Percentiles rank a stretch among this genome's conserved stretches.
phyloP scores from a whole-genome alignment of 139 green algal species.

The Pleodorina starrii region DNA sequence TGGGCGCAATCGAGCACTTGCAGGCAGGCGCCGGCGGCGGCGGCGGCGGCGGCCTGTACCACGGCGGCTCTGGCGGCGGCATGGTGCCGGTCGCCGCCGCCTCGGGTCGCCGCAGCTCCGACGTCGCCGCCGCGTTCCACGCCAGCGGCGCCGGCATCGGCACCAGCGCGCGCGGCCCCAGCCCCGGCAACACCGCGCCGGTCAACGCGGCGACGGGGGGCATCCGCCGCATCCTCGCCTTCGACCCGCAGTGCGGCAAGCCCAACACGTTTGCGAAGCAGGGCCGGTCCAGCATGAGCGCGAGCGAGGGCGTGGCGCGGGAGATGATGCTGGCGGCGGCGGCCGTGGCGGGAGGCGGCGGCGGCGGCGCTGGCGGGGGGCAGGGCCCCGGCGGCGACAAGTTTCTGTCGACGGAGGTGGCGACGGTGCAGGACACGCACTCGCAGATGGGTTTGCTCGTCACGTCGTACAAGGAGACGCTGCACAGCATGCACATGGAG shows the following conservation, averaged over 20 bases:
- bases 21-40: neutral
- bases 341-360: no score
- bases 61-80: no score
- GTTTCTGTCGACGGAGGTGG: conserved; percentile 36
- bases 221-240: conserved; percentile 37
- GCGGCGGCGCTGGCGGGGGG: neutral
- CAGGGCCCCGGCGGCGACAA: neutral
- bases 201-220: neutral
- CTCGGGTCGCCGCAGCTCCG: neutral
- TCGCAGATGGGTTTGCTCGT: conserved; percentile 45
- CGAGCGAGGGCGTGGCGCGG: conserved; percentile 23
- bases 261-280: neutral
- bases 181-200: neutral
- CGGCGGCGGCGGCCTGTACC: neutral
- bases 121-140: neutral
- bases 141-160: neutral
- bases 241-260: neutral
- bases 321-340: conserved; percentile 46
- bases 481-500: conserved; percentile 48
- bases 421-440: conserved; percentile 48
- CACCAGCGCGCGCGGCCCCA: neutral
- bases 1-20: neutral
- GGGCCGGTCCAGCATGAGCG: neutral
- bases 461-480: conserved; percentile 40
- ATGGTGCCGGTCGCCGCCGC: no score